Conservation (phyloP, 345 rosid genomes). For the Acer campestre region DNA sequence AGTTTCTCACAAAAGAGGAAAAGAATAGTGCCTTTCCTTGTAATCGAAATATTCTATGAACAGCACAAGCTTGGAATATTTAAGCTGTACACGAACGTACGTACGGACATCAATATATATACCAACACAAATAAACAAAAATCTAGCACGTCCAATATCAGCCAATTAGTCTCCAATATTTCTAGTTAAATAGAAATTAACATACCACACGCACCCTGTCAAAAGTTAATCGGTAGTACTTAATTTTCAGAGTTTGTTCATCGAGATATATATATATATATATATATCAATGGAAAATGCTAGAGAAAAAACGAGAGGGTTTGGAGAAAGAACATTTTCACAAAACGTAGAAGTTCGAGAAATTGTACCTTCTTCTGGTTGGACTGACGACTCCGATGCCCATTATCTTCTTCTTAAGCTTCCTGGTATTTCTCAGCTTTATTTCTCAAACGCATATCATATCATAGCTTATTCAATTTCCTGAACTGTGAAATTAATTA, state of each 20-base stretch:
- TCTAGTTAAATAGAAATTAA: no score
- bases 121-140: no score
- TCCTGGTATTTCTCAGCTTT: slow-evolving; percentile 42
- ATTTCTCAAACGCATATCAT: no score
- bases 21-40: slow-evolving; percentile 23
- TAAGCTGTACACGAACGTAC: neutral
- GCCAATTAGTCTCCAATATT: no score
- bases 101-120: no score
- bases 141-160: no score
- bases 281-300: slow-evolving; percentile 22
- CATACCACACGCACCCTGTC: neutral
- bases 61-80: neutral
- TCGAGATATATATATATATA: no score
- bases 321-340: slow-evolving; percentile 2
- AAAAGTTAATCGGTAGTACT: neutral
- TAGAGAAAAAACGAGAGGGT: slow-evolving; percentile 17
- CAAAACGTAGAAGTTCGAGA: slow-evolving; percentile 23
- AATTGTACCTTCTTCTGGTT: slow-evolving; percentile 44
- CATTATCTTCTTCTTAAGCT: slow-evolving; percentile 53
- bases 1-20: slow-evolving; percentile 32
- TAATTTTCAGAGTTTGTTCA: neutral
- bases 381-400: slow-evolving; percentile 46
- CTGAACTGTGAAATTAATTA: no score
- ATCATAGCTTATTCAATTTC: neutral
- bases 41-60: neutral